A percentile compares a stretch with the other conserved stretches of the same genome.
phyloP scores from a whole-genome alignment of 2,329 filamentous ascomycete genomes.

The Colletotrichum sojae region DNA sequence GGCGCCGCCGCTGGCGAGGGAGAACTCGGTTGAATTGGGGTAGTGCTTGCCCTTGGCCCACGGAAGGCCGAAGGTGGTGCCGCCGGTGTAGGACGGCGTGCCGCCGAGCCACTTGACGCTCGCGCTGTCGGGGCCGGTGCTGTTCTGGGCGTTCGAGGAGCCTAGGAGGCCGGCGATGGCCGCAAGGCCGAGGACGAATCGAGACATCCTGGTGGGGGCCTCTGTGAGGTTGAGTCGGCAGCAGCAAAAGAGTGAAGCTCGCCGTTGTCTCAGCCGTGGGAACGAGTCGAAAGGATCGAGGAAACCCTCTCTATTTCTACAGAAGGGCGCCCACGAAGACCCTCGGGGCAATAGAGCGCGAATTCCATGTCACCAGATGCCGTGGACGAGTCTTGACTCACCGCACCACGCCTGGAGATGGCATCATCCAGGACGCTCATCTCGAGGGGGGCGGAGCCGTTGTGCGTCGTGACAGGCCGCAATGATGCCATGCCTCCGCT shows the following conservation, averaged over 20 bases:
- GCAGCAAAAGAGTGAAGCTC: constrained; percentile 12
- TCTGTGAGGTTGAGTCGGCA: background rate
- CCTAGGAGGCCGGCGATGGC: constrained; percentile 38
- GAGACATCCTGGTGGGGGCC: constrained; percentile 33
- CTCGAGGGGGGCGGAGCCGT: background rate
- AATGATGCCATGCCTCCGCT: constrained; percentile 30
- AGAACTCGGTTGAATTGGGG: constrained; percentile 54
- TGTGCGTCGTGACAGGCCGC: constrained; percentile 13
- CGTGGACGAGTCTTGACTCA: constrained; percentile 3
- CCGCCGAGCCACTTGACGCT: constrained; percentile 57
- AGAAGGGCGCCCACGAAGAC: background rate
- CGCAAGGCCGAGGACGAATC: constrained; percentile 28
- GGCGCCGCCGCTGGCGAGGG: constrained; percentile 45
- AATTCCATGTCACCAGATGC: constrained; percentile 10
- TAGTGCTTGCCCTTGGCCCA: constrained; percentile 58
- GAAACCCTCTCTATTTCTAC: constrained; percentile 18
- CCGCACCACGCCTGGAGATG: constrained; percentile 25
- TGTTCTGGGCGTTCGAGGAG: constrained; percentile 30
- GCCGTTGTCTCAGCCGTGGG: background rate
- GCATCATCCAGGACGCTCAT: constrained; percentile 20
- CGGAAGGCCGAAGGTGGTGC: constrained; percentile 61
- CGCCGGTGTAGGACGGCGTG: constrained; percentile 51
- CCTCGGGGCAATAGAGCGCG: constrained; percentile 23
- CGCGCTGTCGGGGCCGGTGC: constrained; percentile 31
- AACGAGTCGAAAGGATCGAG: background rate